These are phyloP conservation scores for Westerdykella ornata DNA, from an alignment of 2,329 filamentous ascomycete species.

Conservation along the genomic window DNA sequence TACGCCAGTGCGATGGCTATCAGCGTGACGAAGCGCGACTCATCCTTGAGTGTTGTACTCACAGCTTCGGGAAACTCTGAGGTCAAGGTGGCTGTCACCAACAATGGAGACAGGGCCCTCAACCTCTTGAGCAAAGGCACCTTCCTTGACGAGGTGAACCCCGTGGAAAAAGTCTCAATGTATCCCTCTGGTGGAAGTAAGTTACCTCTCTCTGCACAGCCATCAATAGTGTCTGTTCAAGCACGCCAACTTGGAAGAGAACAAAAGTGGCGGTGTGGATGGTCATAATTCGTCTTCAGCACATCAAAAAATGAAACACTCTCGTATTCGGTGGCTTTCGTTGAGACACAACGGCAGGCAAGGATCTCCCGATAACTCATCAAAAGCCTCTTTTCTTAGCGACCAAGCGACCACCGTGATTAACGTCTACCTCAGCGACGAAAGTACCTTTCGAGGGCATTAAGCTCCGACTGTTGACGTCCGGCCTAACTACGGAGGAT, in stretches of 20 bases:
- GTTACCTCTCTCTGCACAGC: slow-evolving; percentile 6
- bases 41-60: slow-evolving; percentile 36
- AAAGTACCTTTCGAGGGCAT: slow-evolving; percentile 50
- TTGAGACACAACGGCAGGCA: not conserved
- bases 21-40: slow-evolving; percentile 32
- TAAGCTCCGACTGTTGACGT: slow-evolving; percentile 45
- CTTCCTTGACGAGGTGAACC: slow-evolving; percentile 45
- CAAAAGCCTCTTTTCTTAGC: not conserved
- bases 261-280: not conserved
- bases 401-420: not conserved
- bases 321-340: no score
- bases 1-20: slow-evolving; percentile 23
- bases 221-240: not conserved
- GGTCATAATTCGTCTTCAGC: not conserved
- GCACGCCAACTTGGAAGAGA: no score
- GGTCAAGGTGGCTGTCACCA: slow-evolving; percentile 50
- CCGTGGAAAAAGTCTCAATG: slow-evolving; percentile 50
- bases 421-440: slow-evolving; percentile 26
- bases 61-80: slow-evolving; percentile 48
- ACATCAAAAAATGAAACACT: not conserved
- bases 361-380: not conserved
- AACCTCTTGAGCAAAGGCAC: slow-evolving; percentile 51
- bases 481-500: slow-evolving; percentile 42
- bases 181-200: slow-evolving; percentile 42
- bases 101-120: slow-evolving; percentile 46